phyloP scores from a whole-genome alignment of 495 filamentous ascomycete species.

The Xylaria acuta region DNA sequence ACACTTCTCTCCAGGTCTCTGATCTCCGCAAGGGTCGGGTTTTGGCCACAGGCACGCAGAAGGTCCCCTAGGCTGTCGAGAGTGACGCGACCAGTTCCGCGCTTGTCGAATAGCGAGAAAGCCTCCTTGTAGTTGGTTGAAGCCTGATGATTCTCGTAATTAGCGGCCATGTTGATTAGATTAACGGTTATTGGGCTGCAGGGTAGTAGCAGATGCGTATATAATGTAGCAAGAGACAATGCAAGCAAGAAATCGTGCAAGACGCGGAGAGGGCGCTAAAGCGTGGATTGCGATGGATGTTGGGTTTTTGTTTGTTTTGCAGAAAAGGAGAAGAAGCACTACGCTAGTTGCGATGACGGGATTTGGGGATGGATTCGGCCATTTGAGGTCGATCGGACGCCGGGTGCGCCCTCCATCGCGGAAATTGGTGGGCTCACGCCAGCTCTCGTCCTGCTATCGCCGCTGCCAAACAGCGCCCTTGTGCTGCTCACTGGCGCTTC shows the following conservation, averaged over 20 bases:
- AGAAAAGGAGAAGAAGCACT: neutral
- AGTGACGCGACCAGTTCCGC: slow-evolving; percentile 87
- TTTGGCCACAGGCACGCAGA: slow-evolving; percentile 95
- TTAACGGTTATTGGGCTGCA: neutral
- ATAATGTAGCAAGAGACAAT: neutral
- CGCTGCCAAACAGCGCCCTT: slow-evolving; percentile 14
- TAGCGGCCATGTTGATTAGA: slow-evolving; percentile 53
- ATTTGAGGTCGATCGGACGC: slow-evolving; percentile 19
- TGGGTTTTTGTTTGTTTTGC: slow-evolving; percentile 20
- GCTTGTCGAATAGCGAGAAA: slow-evolving; percentile 99
- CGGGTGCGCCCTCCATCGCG: slow-evolving; percentile 13
- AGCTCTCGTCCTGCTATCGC: slow-evolving; percentile 7
- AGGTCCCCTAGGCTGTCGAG: slow-evolving; percentile 90
- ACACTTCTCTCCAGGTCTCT: slow-evolving; percentile 84
- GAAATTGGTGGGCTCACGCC: slow-evolving; percentile 16
- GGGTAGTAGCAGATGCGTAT: slow-evolving; percentile 18
- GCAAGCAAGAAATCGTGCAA: slow-evolving; percentile 5
- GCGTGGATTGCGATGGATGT: neutral
- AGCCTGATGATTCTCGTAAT: slow-evolving; percentile 67
- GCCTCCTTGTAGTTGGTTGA: slow-evolving; percentile 99
- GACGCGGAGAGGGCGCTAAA: neutral
- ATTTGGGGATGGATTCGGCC: neutral
- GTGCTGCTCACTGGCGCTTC: slow-evolving; percentile 17
- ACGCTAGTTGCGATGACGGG: slow-evolving; percentile 6
- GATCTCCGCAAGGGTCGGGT: slow-evolving; percentile 93